phyloP scores from a whole-genome alignment of 2,329 filamentous ascomycete genomes.

The Fusarium newnesense region DNA sequence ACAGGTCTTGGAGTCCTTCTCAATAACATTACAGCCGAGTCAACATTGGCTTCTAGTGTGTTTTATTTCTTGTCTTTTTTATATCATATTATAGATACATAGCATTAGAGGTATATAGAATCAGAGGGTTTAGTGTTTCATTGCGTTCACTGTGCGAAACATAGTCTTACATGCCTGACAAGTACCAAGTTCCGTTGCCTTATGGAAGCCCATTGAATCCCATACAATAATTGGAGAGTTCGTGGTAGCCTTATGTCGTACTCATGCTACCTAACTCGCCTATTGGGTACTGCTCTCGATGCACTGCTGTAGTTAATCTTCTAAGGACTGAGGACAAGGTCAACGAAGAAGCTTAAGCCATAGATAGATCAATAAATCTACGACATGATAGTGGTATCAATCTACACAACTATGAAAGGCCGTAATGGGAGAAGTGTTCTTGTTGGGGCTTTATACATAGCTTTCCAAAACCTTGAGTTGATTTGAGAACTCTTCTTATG shows the following conservation, averaged over 20 bases:
- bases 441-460: neutral
- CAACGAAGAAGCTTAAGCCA: neutral
- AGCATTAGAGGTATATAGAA: neutral
- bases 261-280: neutral
- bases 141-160: fast-evolving
- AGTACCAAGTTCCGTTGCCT: neutral
- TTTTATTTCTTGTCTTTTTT: neutral
- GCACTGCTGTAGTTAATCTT: neutral
- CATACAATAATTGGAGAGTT: neutral
- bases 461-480: neutral
- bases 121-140: neutral
- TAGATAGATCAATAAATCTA: neutral
- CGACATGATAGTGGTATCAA: too few species aligned
- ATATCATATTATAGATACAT: neutral
- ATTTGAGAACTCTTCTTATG: neutral
- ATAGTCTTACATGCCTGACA: neutral
- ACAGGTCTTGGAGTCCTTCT: conserved; percentile 6
- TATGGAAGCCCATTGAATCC: too few species aligned
- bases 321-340: too few species aligned
- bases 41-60: fast-evolving
- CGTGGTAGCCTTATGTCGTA: too few species aligned
- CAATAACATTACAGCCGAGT: neutral
- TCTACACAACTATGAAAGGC: neutral
- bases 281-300: neutral
- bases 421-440: fast-evolving